Percentiles rank a stretch among this genome's conserved stretches.
These are phyloP conservation scores for Phaeosphaeria sp. DNA, from an alignment of 2,329 filamentous ascomycete species.

Conservation along the genomic window DNA sequence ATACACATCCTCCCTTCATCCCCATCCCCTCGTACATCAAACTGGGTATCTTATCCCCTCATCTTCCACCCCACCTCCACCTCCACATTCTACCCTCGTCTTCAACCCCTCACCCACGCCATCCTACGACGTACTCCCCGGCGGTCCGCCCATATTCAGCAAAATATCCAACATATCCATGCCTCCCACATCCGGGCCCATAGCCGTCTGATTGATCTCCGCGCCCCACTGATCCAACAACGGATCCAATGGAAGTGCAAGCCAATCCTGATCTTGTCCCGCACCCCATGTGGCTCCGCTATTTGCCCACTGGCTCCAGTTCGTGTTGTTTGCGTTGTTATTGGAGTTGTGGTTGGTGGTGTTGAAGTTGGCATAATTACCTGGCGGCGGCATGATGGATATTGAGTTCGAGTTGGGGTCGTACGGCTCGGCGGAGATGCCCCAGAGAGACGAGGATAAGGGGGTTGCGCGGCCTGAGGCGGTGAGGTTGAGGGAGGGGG, in stretches of 20 bases:
- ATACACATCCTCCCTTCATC: background rate
- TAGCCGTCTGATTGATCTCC: conserved; percentile 63
- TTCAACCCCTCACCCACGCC: too few species aligned
- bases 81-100: too few species aligned
- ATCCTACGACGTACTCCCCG: conserved; percentile 24
- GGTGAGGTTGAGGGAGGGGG: conserved; percentile 34
- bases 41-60: background rate
- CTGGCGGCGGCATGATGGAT: conserved; percentile 58
- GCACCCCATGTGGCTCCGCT: conserved; percentile 25
- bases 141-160: conserved; percentile 47
- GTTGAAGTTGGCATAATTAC: conserved; percentile 23
- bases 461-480: conserved; percentile 43
- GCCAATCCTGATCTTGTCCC: conserved; percentile 61
- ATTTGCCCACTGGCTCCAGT: conserved; percentile 31
- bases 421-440: conserved; percentile 54
- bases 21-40: background rate
- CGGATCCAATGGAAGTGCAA: conserved; percentile 67
- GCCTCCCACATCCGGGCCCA: conserved; percentile 70
- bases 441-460: conserved; percentile 47
- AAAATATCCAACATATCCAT: conserved; percentile 59
- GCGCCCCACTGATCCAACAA: conserved; percentile 65
- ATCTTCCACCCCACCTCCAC: background rate
- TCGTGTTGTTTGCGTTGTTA: conserved; percentile 14
- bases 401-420: conserved; percentile 52
- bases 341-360: conserved; percentile 19